These are phyloP conservation scores for Silybum marianum DNA, from an alignment of 129 eudicot genomes.

Conservation along the genomic window DNA sequence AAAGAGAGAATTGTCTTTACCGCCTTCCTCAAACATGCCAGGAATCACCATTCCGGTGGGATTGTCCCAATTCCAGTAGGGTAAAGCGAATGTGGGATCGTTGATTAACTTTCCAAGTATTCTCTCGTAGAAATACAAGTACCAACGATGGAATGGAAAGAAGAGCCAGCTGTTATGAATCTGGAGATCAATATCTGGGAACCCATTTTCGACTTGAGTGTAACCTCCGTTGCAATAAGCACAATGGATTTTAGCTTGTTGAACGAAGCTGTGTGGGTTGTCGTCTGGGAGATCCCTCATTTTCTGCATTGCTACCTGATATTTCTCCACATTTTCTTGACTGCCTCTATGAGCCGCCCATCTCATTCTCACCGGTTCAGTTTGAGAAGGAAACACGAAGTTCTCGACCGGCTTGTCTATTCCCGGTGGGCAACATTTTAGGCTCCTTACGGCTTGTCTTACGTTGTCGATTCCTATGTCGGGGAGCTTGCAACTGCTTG, in stretches of 20 bases:
- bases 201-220: conserved; percentile 27
- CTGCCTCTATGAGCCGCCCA: not conserved
- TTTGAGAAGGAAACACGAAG: not conserved
- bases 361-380: not conserved
- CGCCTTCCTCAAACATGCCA: not conserved
- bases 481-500: not conserved
- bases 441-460: not conserved
- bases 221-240: conserved; percentile 46
- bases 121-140: conserved; percentile 46
- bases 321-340: not conserved
- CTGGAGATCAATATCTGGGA: conserved; percentile 23
- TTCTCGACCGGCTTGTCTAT: not conserved
- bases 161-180: conserved; percentile 47
- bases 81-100: conserved; percentile 50
- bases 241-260: conserved; percentile 50
- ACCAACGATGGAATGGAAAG: conserved; percentile 52
- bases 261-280: conserved; percentile 41
- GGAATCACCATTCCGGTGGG: conserved; percentile 40
- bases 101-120: conserved; percentile 50
- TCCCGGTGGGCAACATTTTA: conserved; percentile 6
- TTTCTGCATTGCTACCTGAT: conserved; percentile 18
- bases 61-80: conserved; percentile 55
- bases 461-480: not conserved
- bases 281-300: conserved; percentile 39
- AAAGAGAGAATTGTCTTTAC: conserved; percentile 11